Percentiles rank a stretch among this genome's conserved stretches.
Evolutionary conservation across 495 filamentous ascomycete species (phyloP).

Genomic region (Thozetella sp.): DNA sequence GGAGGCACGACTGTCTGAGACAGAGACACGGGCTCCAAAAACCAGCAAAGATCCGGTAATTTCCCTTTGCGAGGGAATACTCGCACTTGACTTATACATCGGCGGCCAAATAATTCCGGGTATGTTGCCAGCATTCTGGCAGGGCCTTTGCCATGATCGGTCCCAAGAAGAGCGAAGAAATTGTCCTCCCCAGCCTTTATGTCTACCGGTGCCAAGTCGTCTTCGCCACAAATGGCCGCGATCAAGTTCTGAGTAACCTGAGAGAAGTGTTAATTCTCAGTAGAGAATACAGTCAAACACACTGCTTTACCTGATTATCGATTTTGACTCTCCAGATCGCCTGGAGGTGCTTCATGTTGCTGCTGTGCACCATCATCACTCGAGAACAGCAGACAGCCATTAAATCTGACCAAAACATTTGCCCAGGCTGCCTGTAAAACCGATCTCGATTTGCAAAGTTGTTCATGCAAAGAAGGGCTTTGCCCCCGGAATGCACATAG

Average conservation of each 20-base stretch:
- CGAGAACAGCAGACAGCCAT: slow-evolving; percentile 1
- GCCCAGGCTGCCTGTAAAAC: not conserved
- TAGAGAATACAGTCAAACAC: not conserved
- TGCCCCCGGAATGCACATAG: slow-evolving; percentile 3
- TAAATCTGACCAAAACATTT: slow-evolving; percentile 5
- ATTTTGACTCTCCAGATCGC: slow-evolving; percentile 4
- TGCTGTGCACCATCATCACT: not conserved
- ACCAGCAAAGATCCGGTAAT: not conserved
- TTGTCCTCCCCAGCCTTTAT: slow-evolving; percentile 4
- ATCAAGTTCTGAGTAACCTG: slow-evolving; percentile 3
- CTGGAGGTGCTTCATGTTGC: not conserved
- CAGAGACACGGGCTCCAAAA: not conserved
- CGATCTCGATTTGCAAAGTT: not conserved
- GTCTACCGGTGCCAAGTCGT: slow-evolving; percentile 1
- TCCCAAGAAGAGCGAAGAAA: slow-evolving; percentile 5
- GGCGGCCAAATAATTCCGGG: not conserved
- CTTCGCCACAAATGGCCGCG: not conserved
- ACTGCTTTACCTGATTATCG: not conserved
- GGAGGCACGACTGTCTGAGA: not conserved
- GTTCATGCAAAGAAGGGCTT: slow-evolving; percentile 5
- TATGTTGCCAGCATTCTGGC: slow-evolving; percentile 5
- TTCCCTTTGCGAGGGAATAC: not conserved
- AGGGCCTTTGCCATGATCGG: slow-evolving; percentile 3
- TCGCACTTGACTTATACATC: not conserved
- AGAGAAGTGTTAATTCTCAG: slow-evolving; percentile 3